Base-by-base conservation (phyloP, 1,139 yeast genomes). In the Nakaseomyces nivariensis region DNA sequence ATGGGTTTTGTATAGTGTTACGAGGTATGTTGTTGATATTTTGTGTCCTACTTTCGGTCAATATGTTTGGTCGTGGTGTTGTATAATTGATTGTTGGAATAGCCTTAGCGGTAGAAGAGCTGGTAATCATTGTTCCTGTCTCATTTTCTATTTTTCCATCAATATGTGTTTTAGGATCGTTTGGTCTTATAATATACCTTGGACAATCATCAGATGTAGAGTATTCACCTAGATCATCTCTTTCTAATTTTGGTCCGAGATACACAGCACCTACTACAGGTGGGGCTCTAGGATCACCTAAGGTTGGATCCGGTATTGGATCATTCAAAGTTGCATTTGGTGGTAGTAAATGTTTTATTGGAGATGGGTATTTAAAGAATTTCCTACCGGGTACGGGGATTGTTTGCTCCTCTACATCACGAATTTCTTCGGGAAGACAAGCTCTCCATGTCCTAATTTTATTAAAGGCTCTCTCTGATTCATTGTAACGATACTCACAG, bases 361-460 rank as follows among this genome's bases (percentile, higher is more conserved):
- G 98, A 2, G 96, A 87, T 48, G 85, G 90, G 60, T 73, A 81
- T 62, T 81, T 81, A 63, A 85, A 74, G 56, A 85, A 80, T 60
- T 95, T 77, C 51, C 76, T 69, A 24, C 71, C 69, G 48, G 73
- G 67, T 34, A 79, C 70, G 26, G 79, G 81, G 43, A 82, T 82
- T 57, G 94, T 90, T 46, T 88, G 88, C 65, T 92, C 97, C 50
- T 82, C 85, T 48, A 79, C 76, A 55, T 85, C 90, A 62, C 97
- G 80, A 40, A 90, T 86, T 64, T 90, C 98, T 67, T 92, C 98
- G 0, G 98, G 98, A 57, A 92, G 76, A 72, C 98, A 92, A 4
- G 97, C 97, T 67, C 88, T 92, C 98, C 98, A 92, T 1, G 98
- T 92, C 63, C 97, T 79, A 61, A 92, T 92, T 64, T 94, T 84